A percentile compares a stretch with the other conserved stretches of the same genome.
phyloP scores from a whole-genome alignment of 306 rosid genomes.

The Leucaena leucocephala region DNA sequence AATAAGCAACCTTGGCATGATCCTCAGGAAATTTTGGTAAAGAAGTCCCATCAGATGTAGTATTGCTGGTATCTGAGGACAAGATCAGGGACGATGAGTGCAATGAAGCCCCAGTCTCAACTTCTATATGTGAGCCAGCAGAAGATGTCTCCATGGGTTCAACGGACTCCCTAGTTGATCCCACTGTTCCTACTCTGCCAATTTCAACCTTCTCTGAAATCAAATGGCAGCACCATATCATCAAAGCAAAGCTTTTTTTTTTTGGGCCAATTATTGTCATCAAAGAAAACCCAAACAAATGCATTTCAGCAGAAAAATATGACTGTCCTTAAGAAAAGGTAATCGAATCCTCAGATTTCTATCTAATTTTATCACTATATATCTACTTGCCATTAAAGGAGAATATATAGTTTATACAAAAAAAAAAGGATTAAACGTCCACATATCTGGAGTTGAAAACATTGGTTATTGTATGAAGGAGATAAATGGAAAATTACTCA shows the following conservation, averaged over 20 bases:
- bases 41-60: conserved; percentile 29
- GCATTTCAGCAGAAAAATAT: conserved; percentile 20
- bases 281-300: conserved; percentile 27
- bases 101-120: conserved; percentile 34
- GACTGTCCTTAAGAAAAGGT: conserved; percentile 7
- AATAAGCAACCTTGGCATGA: conserved; percentile 37
- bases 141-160: conserved; percentile 37
- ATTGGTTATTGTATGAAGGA: conserved; percentile 16
- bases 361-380: neutral
- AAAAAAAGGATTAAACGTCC: neutral
- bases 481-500: conserved; percentile 28
- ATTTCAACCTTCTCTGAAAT: conserved; percentile 57
- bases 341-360: conserved; percentile 26
- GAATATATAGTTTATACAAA: neutral
- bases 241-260: conserved; percentile 18
- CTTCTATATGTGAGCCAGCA: conserved; percentile 37
- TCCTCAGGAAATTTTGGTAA: conserved; percentile 38
- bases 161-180: conserved; percentile 36
- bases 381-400: conserved; percentile 11
- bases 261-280: conserved; percentile 24
- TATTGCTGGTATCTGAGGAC: conserved; percentile 32
- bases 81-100: conserved; percentile 34
- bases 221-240: conserved; percentile 39
- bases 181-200: conserved; percentile 34
- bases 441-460: conserved; percentile 29